A percentile compares a stretch with the other conserved stretches of the same genome.
These are phyloP conservation scores for Plectosphaerella cucumerina DNA, from an alignment of 2,329 filamentous ascomycete species.

Conservation along the genomic window DNA sequence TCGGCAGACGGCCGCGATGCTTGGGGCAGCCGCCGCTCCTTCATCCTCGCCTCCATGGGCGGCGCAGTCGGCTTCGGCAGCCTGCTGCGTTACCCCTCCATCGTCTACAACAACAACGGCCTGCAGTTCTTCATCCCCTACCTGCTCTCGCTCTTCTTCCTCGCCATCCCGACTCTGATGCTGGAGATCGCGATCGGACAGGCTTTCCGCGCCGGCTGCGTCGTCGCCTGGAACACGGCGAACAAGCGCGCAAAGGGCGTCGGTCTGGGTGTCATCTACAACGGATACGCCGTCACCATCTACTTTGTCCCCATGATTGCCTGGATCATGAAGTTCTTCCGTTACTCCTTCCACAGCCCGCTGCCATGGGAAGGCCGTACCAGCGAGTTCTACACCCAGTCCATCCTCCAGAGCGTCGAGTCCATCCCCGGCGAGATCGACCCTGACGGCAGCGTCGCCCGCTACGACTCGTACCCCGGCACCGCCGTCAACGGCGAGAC, in stretches of 20 bases:
- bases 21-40: conserved; percentile 42
- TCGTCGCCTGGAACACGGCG: conserved; percentile 47
- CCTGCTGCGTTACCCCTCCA: conserved; percentile 48
- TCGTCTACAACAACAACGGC: conserved; percentile 53
- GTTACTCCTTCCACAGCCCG: conserved; percentile 45
- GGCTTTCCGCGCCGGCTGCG: conserved; percentile 46
- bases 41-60: conserved; percentile 47
- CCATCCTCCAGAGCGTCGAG: conserved; percentile 13
- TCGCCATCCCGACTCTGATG: conserved; percentile 49
- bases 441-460: conserved; percentile 26
- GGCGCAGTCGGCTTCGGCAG: conserved; percentile 51
- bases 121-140: conserved; percentile 56
- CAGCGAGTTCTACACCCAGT: conserved; percentile 33
- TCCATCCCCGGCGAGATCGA: conserved; percentile 24
- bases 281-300: conserved; percentile 45
- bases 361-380: conserved; percentile 44
- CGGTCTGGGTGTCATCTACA: conserved; percentile 44
- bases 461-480: conserved; percentile 38
- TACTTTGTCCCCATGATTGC: conserved; percentile 52
- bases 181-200: conserved; percentile 64
- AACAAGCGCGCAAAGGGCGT: conserved; percentile 45
- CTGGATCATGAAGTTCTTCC: conserved; percentile 54
- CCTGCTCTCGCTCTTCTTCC: conserved; percentile 42
- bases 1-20: conserved; percentile 30
- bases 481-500: conserved; percentile 45